A percentile compares a stretch with the other conserved stretches of the same genome.
These are phyloP conservation scores for Luzula sylvatica DNA, from an alignment of 176 grass and related monocot species.

Conservation along the genomic window DNA sequence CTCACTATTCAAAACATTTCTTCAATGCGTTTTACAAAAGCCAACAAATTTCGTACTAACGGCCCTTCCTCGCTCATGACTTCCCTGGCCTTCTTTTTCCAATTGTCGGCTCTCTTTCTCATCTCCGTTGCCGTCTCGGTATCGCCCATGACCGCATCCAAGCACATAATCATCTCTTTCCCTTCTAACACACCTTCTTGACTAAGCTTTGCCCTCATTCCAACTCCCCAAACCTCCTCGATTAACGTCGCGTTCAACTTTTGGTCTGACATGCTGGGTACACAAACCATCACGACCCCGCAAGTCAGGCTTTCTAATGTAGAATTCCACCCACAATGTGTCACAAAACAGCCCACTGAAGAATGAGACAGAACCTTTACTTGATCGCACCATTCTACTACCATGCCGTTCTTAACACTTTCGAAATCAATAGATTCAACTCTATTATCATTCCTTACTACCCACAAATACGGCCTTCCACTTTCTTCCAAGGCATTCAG, in stretches of 20 bases:
- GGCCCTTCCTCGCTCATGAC: too few species aligned
- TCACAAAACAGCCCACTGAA: constrained; percentile 42
- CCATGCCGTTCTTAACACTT: not conserved
- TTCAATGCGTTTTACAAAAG: not conserved
- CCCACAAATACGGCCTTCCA: constrained; percentile 36
- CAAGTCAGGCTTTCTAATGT: constrained; percentile 42
- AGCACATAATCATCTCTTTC: constrained; percentile 17
- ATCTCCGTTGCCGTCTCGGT: not conserved
- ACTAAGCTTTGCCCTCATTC: not conserved
- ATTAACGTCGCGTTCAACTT: constrained; percentile 37
- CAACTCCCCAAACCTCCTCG: constrained; percentile 46
- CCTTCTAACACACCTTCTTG: constrained; percentile 5
- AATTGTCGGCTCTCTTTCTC: not conserved
- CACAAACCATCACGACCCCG: constrained; percentile 43
- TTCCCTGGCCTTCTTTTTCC: constrained; percentile 14
- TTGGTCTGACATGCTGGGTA: constrained; percentile 56
- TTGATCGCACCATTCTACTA: constrained; percentile 47
- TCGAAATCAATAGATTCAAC: not conserved
- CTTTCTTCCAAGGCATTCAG: constrained; percentile 7
- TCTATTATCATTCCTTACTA: not conserved
- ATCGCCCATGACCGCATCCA: constrained; percentile 23
- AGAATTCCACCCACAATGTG: constrained; percentile 88
- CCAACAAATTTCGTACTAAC: too few species aligned
- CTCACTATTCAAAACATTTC: not conserved
- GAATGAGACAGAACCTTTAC: constrained; percentile 30